Base-by-base conservation (phyloP, 805 yeast species). In the Yamadazyma tumulicola region DNA sequence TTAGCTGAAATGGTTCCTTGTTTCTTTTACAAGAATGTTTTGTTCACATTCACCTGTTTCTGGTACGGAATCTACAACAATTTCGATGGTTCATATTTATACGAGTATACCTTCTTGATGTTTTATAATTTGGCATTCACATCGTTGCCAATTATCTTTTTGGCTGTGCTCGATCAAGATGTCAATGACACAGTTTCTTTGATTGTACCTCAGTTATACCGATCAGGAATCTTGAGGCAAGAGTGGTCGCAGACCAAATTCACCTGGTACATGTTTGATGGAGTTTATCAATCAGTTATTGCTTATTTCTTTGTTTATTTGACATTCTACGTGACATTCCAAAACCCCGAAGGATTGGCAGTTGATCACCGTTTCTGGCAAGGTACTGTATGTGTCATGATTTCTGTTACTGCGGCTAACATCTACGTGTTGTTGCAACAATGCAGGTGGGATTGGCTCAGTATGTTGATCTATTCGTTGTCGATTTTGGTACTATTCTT, bases 51-150 rank as follows among this genome's bases (percentile, higher is more conserved):
- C 54, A 75, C 88, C 3, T 67, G 80, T 54, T 83, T 84, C 58
- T 84, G 93, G 91, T 84, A 67, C 53, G 85, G 86, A 34, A 70
- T 80, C 26, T 82, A 66, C 60, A 74, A 66, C 50, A 63, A 77
- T 48, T 84, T 79, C 51, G 93, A 85, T 54, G 88, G 88, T 21
- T 72, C 88, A 2, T 84, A 83, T 51, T 63, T 83, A 52, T 83
- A 77, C 48, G 91, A 84, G 58, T 85, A 75, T 59, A 84, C 94
- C 15, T 81, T 74, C 52, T 69, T 85, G 59, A 80, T 82, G 76
- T 75, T 84, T 53, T 84, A 79, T 69, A 84, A 84, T 55, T 70
- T 85, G 65, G 86, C 87, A 4, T 84, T 84, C 51, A 84, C 93
- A 1, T 83, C 93, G 6, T 58, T 83, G 38, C 91, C 94, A 4